Base-by-base conservation (phyloP, 371 early-diverging fungal genomes). In the Apophysomyces variabilis region DNA sequence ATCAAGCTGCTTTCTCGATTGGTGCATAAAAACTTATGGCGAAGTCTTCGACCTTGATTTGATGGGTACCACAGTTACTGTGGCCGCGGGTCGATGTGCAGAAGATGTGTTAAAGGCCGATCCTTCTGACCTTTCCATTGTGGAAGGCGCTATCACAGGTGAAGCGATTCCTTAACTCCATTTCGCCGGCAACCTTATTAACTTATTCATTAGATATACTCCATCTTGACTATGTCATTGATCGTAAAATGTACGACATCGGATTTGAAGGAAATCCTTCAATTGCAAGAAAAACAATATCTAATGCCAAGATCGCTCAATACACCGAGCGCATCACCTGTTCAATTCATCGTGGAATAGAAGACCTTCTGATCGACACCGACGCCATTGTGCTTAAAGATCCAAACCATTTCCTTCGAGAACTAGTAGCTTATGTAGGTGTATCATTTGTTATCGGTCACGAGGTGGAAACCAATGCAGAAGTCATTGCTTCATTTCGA, bases 361-460 rank as follows among this genome's bases (percentile, higher is more conserved):
- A 68, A 4, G 65, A 68, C 1, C 39, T 68, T 35, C 26, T 9
- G 7, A 5, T 71, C 5, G 67, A 59, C 1, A 66, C 56, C 14
- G 69, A 69, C 6, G 44, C 26, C 5, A 58, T 46, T 14, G 44
- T 59, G 13, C 5, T 67, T 58, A 47, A 68, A 0, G 45, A 69
- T 1, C 66, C 69, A 9, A 69, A 50, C 13, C 3, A 16, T 3
- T 74, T 76, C 38, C 46, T 79, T 4, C 79, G 76, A 58, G 58
- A 66, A 3, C 62, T 72, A 21, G 77, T 79, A 26, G 76, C 75
- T 21, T 76, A 76, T 57, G 76, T 79, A 67, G 74, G 77, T 64
- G 74, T 76, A 5, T 71, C 68, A n/a, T 50, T 68, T 38, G 60
- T 79, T 4, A 14, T 76, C 9, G 79, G 79, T 36, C 37, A 61